phyloP scores from a whole-genome alignment of 768 basidiomycete species.

The Phlebiopsis gigantea region DNA sequence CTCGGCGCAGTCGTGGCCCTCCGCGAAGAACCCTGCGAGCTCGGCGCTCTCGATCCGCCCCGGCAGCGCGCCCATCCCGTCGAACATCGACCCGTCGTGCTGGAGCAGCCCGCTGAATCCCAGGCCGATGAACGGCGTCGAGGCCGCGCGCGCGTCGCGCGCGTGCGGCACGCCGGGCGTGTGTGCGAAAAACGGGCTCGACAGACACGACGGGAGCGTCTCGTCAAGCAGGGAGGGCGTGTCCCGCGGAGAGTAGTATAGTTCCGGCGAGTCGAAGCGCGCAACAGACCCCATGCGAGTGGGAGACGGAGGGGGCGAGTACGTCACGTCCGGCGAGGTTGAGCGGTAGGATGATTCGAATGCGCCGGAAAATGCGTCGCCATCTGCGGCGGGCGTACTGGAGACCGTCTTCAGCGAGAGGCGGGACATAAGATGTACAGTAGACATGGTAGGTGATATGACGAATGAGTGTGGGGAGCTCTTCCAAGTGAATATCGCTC shows the following conservation, averaged over 20 bases:
- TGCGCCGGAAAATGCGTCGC: not conserved
- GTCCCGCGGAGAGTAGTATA: not conserved
- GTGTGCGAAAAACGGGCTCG: constrained; percentile 11
- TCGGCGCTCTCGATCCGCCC: constrained; percentile 5
- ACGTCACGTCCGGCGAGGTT: not conserved
- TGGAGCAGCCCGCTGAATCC: constrained; percentile 7
- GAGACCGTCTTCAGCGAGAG: not conserved
- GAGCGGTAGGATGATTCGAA: not conserved
- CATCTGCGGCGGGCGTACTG: not conserved
- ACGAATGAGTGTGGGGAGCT: not conserved
- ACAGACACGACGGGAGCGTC: constrained; percentile 7
- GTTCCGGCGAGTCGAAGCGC: constrained; percentile 5
- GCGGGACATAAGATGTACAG: not conserved
- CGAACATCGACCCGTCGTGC: not conserved
- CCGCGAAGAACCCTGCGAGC: not conserved
- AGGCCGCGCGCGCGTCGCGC: constrained; percentile 5
- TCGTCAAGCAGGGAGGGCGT: constrained; percentile 11
- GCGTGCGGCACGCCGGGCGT: constrained; percentile 12
- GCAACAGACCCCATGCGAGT: constrained; percentile 1
- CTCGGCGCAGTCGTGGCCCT: not conserved
- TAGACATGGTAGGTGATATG: not conserved
- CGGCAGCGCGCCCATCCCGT: constrained; percentile 3
- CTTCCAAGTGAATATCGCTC: not conserved
- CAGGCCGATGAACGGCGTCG: not conserved
- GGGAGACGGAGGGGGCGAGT: constrained; percentile 13